These are phyloP conservation scores for Xylaria cubensis DNA, from an alignment of 495 filamentous ascomycete genomes.

Conservation along the genomic window DNA sequence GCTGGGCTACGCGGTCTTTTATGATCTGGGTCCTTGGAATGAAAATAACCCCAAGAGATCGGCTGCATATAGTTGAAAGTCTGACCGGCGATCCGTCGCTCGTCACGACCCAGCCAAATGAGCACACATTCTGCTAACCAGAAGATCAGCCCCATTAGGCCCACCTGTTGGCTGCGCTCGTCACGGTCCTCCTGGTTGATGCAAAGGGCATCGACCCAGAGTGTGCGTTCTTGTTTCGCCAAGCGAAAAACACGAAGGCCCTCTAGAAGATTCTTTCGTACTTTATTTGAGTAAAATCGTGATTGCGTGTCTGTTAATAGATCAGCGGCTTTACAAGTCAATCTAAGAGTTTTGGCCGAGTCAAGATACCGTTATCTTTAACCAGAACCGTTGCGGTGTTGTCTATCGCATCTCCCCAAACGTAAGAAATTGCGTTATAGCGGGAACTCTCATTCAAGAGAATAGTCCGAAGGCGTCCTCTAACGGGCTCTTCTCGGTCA, in stretches of 20 bases:
- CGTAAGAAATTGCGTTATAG: background rate
- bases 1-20: background rate
- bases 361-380: background rate
- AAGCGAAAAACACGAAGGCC: background rate
- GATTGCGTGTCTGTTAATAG: background rate
- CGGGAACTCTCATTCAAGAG: background rate
- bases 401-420: background rate
- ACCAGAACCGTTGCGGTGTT: background rate
- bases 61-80: background rate
- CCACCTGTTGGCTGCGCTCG: background rate
- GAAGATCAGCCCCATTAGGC: background rate
- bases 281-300: background rate
- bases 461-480: background rate
- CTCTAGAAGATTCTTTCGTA: background rate
- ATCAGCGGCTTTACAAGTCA: background rate
- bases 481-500: background rate
- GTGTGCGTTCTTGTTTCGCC: background rate
- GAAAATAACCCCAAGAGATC: background rate
- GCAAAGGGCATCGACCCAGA: background rate
- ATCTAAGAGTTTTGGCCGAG: background rate
- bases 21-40: background rate
- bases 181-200: background rate
- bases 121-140: background rate
- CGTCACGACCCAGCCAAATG: background rate
- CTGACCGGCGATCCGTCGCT: background rate